Evolutionary conservation across 2,329 filamentous ascomycete genomes (phyloP), one percentile per base, ranked within the genome.

Genomic region (Chalara sp.): DNA sequence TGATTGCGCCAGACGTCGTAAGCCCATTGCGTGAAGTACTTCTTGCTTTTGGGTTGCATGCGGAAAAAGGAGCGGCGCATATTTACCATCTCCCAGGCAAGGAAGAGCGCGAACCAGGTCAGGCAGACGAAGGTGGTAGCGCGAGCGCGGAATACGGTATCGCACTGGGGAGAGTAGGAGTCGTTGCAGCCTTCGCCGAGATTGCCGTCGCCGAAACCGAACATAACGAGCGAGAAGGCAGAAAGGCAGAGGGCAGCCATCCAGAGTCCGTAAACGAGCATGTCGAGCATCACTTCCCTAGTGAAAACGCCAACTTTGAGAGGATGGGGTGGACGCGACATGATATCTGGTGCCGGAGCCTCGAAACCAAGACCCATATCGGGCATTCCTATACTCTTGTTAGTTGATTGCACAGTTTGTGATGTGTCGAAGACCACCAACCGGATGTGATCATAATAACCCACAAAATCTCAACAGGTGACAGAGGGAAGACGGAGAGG

Each of bases 371-470:
- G 79, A 42, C 89, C 90, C 72, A 96, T 93, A 52, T 91, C 90
- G 1, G 89, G 89, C 67, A 93, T 82, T 52, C 63, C 63, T 51
- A 37, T 7, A 3, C 29, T 42, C 3, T 10, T 39, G 30, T 48
- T 33, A 51, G 45, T 37, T 32, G 33, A 13, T 7, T 7, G 8
- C 5, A 6, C 11, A n/a, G 35, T 37, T n/a, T 28, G 6, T 5
- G n/a, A 37, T 5, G 5, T 33, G 6, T 42, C 30, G 7, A 31
- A 7, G 5, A 29, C 11, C 48, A 10, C 42, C 21, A 49, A 1
- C 85, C 87, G 40, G 87, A 92, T 0, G 90, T 96, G 50, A 93
- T 79, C 86, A 95, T 92, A 68, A 95, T 95, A 67, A 96, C 89
- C 89, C 89, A 96, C 53, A 96, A 79, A 56, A 95, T 92, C 61